A percentile compares a stretch with the other conserved stretches of the same genome.
These are phyloP conservation scores for Clavariopsis aquatica DNA, from an alignment of 495 filamentous ascomycete genomes.

Conservation along the genomic window DNA sequence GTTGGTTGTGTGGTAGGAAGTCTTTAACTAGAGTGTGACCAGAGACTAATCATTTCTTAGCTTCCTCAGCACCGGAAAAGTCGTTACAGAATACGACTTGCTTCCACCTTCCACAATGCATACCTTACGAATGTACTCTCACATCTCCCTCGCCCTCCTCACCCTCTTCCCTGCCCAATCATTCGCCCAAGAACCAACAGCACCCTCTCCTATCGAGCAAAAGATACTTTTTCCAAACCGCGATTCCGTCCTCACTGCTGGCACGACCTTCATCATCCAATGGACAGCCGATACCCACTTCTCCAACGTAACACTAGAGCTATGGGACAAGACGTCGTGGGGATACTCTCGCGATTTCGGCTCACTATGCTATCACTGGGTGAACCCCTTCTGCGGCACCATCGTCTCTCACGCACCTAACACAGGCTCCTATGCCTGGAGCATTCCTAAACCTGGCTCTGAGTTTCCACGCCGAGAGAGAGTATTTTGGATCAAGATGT, in stretches of 20 bases:
- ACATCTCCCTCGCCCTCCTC: neutral
- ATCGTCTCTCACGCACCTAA: conserved; percentile 25
- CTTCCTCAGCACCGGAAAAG: neutral
- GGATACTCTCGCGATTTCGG: conserved; percentile 24
- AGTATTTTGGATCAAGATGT: conserved; percentile 34
- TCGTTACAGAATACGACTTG: neutral
- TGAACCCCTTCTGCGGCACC: conserved; percentile 27
- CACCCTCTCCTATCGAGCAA: conserved; percentile 10
- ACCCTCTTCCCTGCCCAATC: neutral
- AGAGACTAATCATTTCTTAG: neutral
- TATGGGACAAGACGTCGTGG: conserved; percentile 28
- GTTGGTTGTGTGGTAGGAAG: too few relatives aligned
- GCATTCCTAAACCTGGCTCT: conserved; percentile 15
- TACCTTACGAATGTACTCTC: neutral
- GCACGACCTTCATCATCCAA: conserved; percentile 8
- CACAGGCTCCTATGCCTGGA: conserved; percentile 20
- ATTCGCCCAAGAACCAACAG: neutral
- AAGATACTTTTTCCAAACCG: conserved; percentile 12
- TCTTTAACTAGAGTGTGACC: too few relatives aligned
- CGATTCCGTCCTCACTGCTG: conserved; percentile 7
- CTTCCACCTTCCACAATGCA: neutral
- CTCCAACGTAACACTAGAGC: conserved; percentile 25
- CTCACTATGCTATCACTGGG: conserved; percentile 21
- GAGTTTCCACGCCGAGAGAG: conserved; percentile 8
- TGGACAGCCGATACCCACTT: conserved; percentile 18